Percentiles rank a stretch among this genome's conserved stretches.
phyloP scores from a whole-genome alignment of 2,329 filamentous ascomycete genomes.

The Huntiella abstrusa region DNA sequence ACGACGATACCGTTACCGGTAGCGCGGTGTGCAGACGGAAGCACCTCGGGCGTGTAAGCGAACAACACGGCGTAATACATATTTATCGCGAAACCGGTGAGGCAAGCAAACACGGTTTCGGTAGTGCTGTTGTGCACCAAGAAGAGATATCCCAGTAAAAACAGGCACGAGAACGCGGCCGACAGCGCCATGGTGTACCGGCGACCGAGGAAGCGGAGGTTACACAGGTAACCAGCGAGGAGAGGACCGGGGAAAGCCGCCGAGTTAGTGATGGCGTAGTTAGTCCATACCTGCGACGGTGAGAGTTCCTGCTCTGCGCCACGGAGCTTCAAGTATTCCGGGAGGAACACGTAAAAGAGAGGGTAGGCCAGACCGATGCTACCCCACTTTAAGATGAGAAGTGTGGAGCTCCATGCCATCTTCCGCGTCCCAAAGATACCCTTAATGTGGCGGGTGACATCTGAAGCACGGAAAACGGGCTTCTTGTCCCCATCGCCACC shows the following conservation, averaged over 20 bases:
- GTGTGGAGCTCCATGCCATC: conserved; percentile 38
- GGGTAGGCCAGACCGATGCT: conserved; percentile 56
- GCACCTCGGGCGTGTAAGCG: conserved; percentile 42
- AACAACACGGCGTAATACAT: conserved; percentile 54
- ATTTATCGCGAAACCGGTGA: conserved; percentile 44
- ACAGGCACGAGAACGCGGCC: conserved; percentile 44
- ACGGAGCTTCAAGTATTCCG: conserved; percentile 24
- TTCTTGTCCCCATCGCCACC: not conserved
- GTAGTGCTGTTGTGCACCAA: conserved; percentile 32
- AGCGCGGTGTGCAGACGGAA: conserved; percentile 50
- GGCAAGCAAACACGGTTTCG: conserved; percentile 53
- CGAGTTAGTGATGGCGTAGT: conserved; percentile 52
- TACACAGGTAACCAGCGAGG: conserved; percentile 48
- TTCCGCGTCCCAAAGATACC: conserved; percentile 45
- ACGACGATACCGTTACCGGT: conserved; percentile 57
- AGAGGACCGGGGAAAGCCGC: conserved; percentile 50
- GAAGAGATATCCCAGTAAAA: conserved; percentile 59
- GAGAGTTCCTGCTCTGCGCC: conserved; percentile 36
- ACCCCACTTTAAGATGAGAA: conserved; percentile 53
- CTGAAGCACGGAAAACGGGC: conserved; percentile 15
- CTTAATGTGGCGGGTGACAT: conserved; percentile 33
- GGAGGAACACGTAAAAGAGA: conserved; percentile 56
- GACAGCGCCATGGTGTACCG: conserved; percentile 48
- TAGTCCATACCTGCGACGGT: conserved; percentile 46
- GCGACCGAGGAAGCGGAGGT: conserved; percentile 36